These are phyloP conservation scores for Leavenworthia alabamica DNA, from an alignment of 345 rosid genomes.

Conservation along the genomic window DNA sequence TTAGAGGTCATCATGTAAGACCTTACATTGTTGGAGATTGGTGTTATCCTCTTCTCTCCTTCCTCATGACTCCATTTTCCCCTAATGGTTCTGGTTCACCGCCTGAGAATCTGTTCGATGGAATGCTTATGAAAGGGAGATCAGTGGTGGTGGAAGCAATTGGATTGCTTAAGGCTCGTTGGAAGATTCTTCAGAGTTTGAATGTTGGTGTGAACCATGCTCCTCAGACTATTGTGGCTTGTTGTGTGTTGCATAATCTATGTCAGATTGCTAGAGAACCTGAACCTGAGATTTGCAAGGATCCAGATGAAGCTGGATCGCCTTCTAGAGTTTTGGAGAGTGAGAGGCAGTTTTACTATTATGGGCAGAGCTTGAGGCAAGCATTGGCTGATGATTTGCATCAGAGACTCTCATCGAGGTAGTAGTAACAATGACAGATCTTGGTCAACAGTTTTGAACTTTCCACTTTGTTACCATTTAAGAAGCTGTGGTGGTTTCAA, in stretches of 20 bases:
- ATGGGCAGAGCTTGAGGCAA: conserved; percentile 82
- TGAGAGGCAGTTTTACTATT: conserved; percentile 74
- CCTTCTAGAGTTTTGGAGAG: conserved; percentile 68
- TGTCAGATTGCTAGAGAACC: conserved; percentile 98
- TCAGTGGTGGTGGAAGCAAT: conserved; percentile 89
- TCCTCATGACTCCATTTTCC: conserved; percentile 88
- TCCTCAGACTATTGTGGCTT: conserved; percentile 95
- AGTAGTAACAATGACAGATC: conserved; percentile 1
- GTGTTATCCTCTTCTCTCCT: conserved; percentile 82
- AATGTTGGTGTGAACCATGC: conserved; percentile 90
- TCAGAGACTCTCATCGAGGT: conserved; percentile 80
- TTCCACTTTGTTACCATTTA: conserved; percentile 1
- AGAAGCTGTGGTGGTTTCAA: not conserved
- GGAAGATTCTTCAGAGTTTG: conserved; percentile 94
- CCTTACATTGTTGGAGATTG: conserved; percentile 95
- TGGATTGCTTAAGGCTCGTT: conserved; percentile 79
- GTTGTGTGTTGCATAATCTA: conserved; percentile 93
- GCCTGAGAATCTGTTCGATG: conserved; percentile 85
- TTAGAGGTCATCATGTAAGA: conserved; percentile 80
- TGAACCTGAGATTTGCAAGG: conserved; percentile 80
- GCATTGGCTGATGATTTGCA: conserved; percentile 94
- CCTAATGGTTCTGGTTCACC: conserved; percentile 75
- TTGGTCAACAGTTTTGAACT: not conserved
- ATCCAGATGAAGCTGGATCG: conserved; percentile 72
- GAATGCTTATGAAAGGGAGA: conserved; percentile 98